Percentiles rank a stretch among this genome's conserved stretches.
phyloP scores from a whole-genome alignment of 106 monocot genomes.

The Dendrobium catenatum region DNA sequence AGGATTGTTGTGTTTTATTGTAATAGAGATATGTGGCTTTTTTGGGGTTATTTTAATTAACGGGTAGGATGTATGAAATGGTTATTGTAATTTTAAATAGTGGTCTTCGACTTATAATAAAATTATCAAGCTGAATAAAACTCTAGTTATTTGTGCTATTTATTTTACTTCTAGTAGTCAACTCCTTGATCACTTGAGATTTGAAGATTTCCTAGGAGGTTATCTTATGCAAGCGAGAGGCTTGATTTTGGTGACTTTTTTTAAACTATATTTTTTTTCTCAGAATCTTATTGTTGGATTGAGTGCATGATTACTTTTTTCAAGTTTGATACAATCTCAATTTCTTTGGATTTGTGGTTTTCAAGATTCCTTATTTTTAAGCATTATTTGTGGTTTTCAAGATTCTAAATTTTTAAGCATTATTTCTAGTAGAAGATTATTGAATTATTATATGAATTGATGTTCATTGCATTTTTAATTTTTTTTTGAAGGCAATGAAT shows the following conservation, averaged over 20 bases:
- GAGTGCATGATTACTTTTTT: background rate
- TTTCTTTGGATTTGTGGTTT: background rate
- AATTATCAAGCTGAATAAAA: no score
- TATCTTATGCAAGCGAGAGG: background rate
- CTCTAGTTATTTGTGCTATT: no score
- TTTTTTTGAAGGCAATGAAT: background rate
- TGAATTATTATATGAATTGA: background rate
- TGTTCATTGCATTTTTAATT: background rate
- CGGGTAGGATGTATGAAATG: no score
- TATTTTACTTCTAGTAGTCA: no score
- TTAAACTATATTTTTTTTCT: background rate
- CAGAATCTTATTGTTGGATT: background rate
- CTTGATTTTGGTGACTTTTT: background rate
- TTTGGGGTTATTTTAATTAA: no score
- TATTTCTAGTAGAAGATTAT: background rate
- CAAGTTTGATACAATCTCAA: background rate
- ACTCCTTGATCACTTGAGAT: no score
- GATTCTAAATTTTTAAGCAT: background rate
- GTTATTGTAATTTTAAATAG: no score
- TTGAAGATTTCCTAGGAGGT: background rate
- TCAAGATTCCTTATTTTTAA: background rate
- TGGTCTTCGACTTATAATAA: no score
- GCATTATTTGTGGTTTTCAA: background rate
- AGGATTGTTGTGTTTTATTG: no score
- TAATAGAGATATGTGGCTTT: no score